Evolutionary conservation across 2,329 filamentous ascomycete species (phyloP).

Genomic region (Aschersonia sp.): DNA sequence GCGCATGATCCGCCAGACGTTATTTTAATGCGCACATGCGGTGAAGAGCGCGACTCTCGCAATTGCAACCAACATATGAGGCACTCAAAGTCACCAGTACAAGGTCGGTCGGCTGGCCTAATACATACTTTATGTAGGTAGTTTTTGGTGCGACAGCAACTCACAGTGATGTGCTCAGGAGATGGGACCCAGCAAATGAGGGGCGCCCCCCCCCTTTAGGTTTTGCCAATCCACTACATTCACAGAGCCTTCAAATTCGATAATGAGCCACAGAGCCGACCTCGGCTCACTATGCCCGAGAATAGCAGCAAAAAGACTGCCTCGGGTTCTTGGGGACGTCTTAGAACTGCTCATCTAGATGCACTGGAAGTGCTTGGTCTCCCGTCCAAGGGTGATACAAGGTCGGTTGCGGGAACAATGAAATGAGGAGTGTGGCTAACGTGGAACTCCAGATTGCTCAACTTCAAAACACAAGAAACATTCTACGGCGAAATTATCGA

Average conservation of each 20-base stretch:
- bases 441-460: conserved; percentile 40
- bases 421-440: background rate
- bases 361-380: conserved; percentile 70
- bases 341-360: conserved; percentile 63
- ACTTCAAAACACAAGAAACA: conserved; percentile 64
- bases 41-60: no score
- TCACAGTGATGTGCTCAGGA: no score
- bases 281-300: conserved; percentile 3
- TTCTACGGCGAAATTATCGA: conserved; percentile 83
- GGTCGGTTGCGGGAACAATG: conserved; percentile 31
- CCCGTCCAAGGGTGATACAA: conserved; percentile 80
- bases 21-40: no score
- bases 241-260: background rate
- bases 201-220: no score
- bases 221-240: no score
- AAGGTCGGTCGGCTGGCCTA: no score
- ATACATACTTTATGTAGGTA: no score
- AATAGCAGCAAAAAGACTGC: conserved; percentile 15
- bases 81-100: no score
- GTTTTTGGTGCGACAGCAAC: no score
- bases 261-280: background rate
- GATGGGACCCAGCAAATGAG: no score
- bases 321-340: conserved; percentile 50
- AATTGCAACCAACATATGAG: no score
- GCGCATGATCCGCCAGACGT: no score